Conservation (phyloP, 164 flowering plant genomes). For the Umbellularia californica region DNA sequence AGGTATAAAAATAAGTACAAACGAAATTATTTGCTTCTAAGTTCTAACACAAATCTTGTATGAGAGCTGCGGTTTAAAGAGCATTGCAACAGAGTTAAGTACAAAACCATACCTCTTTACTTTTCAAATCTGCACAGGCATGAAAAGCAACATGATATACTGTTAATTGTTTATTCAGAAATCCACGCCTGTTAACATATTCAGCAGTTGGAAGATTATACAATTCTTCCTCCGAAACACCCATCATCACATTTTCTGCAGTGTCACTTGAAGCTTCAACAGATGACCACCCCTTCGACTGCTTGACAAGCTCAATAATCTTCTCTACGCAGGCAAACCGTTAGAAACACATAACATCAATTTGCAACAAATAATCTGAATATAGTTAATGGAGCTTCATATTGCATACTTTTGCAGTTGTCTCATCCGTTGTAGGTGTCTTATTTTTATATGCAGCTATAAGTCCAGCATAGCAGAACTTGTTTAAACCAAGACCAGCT, state of each 20-base stretch:
- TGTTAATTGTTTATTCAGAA: constrained; percentile 50
- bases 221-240: constrained; percentile 78
- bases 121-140: constrained; percentile 73
- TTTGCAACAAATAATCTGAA: neutral
- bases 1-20: no score
- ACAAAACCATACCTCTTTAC: constrained; percentile 57
- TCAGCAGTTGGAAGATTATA: constrained; percentile 83
- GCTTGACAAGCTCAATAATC: constrained; percentile 88
- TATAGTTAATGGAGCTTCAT: constrained; percentile 1
- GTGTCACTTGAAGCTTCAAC: constrained; percentile 46
- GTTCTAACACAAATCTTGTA: no score
- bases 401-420: constrained; percentile 50
- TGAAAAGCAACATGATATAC: constrained; percentile 85
- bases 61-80: neutral
- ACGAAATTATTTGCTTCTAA: no score
- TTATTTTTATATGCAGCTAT: constrained; percentile 75
- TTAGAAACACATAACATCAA: constrained; percentile 8
- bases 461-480: constrained; percentile 93
- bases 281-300: constrained; percentile 84
- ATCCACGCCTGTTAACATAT: constrained; percentile 60
- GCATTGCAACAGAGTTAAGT: neutral
- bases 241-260: constrained; percentile 75
- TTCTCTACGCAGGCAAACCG: constrained; percentile 19
- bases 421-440: constrained; percentile 53
- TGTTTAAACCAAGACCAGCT: constrained; percentile 93